phyloP scores from a whole-genome alignment of 805 yeast genomes.

The Candida oleophila region DNA sequence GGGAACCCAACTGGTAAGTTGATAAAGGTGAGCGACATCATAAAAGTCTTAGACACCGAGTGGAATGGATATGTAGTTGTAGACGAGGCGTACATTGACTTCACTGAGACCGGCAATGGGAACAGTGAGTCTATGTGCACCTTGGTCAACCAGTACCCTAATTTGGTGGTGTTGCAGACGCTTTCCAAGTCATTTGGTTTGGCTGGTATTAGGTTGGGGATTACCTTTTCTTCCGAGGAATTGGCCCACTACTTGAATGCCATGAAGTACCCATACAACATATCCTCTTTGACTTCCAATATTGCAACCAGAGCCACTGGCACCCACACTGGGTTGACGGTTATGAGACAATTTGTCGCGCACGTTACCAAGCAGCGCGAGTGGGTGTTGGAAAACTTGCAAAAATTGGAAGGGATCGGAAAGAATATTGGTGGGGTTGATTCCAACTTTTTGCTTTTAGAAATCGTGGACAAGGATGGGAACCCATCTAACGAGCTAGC shows the following conservation, averaged over 20 bases:
- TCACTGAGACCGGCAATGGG: slow-evolving; percentile 29
- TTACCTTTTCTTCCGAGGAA: slow-evolving; percentile 63
- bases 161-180: slow-evolving; percentile 86
- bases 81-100: slow-evolving; percentile 96
- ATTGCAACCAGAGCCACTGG: slow-evolving; percentile 74
- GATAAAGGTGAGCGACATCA: slow-evolving; percentile 39
- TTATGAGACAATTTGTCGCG: slow-evolving; percentile 57
- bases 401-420: slow-evolving; percentile 63
- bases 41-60: slow-evolving; percentile 45
- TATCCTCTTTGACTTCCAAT: slow-evolving; percentile 75
- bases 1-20: slow-evolving; percentile 92
- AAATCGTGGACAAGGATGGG: slow-evolving; percentile 62
- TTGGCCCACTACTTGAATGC: slow-evolving; percentile 73
- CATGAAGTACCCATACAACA: slow-evolving; percentile 95
- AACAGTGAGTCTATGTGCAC: slow-evolving; percentile 58
- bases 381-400: slow-evolving; percentile 51
- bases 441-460: slow-evolving; percentile 80
- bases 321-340: slow-evolving; percentile 46
- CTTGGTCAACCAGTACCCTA: slow-evolving; percentile 76
- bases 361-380: slow-evolving; percentile 56
- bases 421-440: slow-evolving; percentile 78
- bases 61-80: slow-evolving; percentile 82
- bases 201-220: slow-evolving; percentile 90
- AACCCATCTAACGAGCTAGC: slow-evolving; percentile 71
- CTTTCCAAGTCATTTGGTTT: slow-evolving; percentile 93